Evolutionary conservation across 768 basidiomycete species (phyloP).

Genomic region (Stropharia rugosoannulata): DNA sequence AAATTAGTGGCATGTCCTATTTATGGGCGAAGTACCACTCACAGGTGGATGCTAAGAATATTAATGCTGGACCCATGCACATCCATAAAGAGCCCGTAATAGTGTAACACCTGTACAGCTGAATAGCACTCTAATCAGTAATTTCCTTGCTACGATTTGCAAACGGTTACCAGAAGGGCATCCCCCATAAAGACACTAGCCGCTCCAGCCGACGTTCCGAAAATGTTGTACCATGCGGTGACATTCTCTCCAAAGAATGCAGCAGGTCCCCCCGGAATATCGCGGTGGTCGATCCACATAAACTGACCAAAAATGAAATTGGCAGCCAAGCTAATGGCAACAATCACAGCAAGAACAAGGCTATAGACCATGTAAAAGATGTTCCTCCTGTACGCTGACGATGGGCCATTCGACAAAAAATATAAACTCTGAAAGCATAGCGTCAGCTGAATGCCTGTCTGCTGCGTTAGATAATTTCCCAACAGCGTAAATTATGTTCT

Average conservation of each 20-base stretch:
- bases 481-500: not conserved
- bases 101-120: conserved; percentile 9
- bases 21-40: not conserved
- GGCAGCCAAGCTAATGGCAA: not conserved
- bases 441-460: conserved; percentile 5
- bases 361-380: conserved; percentile 5
- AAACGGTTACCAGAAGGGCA: conserved; percentile 4
- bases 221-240: conserved; percentile 6
- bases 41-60: conserved; percentile 6
- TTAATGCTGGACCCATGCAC: not conserved
- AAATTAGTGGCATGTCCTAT: not conserved
- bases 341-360: conserved; percentile 1
- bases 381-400: not conserved
- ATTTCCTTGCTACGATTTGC: not conserved
- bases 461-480: not conserved
- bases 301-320: conserved; percentile 5
- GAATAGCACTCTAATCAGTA: no score
- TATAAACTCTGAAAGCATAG: conserved; percentile 4
- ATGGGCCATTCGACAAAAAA: not conserved
- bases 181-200: conserved; percentile 3
- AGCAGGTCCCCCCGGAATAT: conserved; percentile 1
- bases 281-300: conserved; percentile 6
- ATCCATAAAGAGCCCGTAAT: not conserved
- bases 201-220: conserved; percentile 1
- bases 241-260: conserved; percentile 7